Conservation (phyloP, 2,329 filamentous ascomycete species). For the Lecanoromycetidae sp. region DNA sequence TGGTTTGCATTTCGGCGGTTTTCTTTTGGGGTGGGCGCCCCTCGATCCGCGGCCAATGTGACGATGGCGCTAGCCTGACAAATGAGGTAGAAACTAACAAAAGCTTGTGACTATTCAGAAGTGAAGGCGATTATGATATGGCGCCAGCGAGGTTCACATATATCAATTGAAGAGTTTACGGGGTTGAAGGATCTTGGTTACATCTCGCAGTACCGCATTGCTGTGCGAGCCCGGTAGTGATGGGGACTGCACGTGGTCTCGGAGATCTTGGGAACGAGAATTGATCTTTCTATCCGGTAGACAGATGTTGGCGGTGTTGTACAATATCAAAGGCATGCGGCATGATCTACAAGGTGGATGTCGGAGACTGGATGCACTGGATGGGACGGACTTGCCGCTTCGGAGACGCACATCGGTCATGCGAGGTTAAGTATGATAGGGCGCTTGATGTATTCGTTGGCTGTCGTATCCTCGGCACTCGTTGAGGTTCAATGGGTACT, state of each 20-base stretch:
- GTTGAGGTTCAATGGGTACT: not conserved
- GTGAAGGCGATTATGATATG: too few relatives aligned
- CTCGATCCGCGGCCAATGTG: too few relatives aligned
- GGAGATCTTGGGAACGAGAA: not conserved
- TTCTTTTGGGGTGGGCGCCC: too few relatives aligned
- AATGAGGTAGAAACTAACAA: too few relatives aligned
- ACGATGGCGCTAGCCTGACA: too few relatives aligned
- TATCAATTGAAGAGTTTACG: too few relatives aligned
- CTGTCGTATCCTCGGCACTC: too few relatives aligned
- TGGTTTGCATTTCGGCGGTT: too few relatives aligned
- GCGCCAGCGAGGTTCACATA: too few relatives aligned
- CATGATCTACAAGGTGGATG: conserved; percentile 2
- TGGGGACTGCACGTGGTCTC: not conserved
- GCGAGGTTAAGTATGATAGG: not conserved
- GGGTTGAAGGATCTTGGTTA: not conserved
- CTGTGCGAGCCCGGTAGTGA: too few relatives aligned
- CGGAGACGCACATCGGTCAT: not conserved
- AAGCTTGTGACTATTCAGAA: too few relatives aligned
- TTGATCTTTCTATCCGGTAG: not conserved
- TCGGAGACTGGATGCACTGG: not conserved
- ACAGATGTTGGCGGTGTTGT: not conserved
- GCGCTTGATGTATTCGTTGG: not conserved
- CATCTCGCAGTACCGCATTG: too few relatives aligned
- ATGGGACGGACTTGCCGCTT: not conserved
- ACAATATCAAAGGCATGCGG: conserved; percentile 1